Conservation (phyloP, 352 stramenopile genomes). For the Phytophthora megakarya region DNA sequence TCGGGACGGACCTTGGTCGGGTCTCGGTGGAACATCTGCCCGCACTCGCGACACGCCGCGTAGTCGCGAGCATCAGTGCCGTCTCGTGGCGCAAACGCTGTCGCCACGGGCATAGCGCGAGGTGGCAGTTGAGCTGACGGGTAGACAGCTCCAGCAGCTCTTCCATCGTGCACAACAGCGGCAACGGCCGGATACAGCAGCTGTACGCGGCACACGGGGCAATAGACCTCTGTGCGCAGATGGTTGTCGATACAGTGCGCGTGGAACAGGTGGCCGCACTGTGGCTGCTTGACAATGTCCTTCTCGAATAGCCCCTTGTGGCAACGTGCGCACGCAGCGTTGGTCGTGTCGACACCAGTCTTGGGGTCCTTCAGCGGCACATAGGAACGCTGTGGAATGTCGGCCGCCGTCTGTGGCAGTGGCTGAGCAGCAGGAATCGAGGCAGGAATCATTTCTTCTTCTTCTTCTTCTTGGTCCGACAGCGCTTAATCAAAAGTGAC, state of each 20-base stretch:
- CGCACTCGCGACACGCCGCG: slow-evolving; percentile 62
- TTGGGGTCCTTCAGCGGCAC: slow-evolving; percentile 20
- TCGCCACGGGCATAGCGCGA: slow-evolving; percentile 28
- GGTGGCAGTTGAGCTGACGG: slow-evolving; percentile 20
- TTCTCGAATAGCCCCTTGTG: slow-evolving; percentile 32
- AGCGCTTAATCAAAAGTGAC: slow-evolving; percentile 16
- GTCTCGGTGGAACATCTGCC: slow-evolving; percentile 69
- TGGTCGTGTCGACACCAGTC: slow-evolving; percentile 27
- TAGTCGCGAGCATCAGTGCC: slow-evolving; percentile 48
- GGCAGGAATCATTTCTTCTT: slow-evolving; percentile 32
- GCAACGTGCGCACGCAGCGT: slow-evolving; percentile 48
- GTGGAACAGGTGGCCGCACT: slow-evolving; percentile 72
- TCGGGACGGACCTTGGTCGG: slow-evolving; percentile 52
- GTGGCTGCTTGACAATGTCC: slow-evolving; percentile 57
- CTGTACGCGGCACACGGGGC: slow-evolving; percentile 63
- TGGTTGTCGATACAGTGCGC: slow-evolving; percentile 59
- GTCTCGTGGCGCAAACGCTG: slow-evolving; percentile 37
- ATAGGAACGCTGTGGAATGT: slow-evolving; percentile 35
- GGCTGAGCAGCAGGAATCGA: slow-evolving; percentile 17
- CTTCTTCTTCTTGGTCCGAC: neutral
- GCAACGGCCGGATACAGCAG: slow-evolving; percentile 57
- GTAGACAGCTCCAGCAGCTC: slow-evolving; percentile 22
- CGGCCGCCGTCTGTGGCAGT: slow-evolving; percentile 35
- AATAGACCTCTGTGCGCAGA: slow-evolving; percentile 49
- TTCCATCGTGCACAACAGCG: slow-evolving; percentile 20